Evolutionary conservation across 768 basidiomycete species (phyloP).

Genomic region (Paxillus ammoniavirescens): DNA sequence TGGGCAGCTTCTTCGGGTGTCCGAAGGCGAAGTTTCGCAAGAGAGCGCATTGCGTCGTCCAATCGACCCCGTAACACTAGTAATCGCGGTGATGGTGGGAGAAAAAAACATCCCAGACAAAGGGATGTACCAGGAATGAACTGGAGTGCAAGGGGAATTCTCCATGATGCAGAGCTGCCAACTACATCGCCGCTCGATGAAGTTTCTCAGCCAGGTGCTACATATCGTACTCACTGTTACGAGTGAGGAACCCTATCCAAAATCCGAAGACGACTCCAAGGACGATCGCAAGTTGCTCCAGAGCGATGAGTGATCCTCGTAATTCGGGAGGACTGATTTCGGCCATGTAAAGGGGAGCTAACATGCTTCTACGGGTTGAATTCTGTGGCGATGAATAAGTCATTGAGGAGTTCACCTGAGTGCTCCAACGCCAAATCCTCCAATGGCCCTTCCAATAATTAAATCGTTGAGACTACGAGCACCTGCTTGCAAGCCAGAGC

Average conservation of each 20-base stretch:
- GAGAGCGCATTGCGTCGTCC: conserved; percentile 56
- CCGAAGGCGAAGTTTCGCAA: conserved; percentile 52
- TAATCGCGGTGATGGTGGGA: conserved; percentile 50
- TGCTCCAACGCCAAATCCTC: conserved; percentile 80
- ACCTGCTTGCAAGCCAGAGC: conserved; percentile 65
- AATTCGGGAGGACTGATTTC: conserved; percentile 83
- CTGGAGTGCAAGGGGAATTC: conserved; percentile 73
- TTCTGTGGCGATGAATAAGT: conserved; percentile 2
- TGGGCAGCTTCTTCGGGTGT: conserved; percentile 41
- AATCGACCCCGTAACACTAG: conserved; percentile 48
- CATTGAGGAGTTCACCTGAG: conserved; percentile 45
- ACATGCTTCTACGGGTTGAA: conserved; percentile 48
- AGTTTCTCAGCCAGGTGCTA: background rate
- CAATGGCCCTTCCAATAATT: conserved; percentile 69
- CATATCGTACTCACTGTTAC: conserved; percentile 44
- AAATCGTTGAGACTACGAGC: conserved; percentile 57
- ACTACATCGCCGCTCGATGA: conserved; percentile 35
- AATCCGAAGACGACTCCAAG: conserved; percentile 81
- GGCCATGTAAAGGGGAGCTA: conserved; percentile 80
- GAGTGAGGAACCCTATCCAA: conserved; percentile 77
- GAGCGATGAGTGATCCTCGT: conserved; percentile 72
- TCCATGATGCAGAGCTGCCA: conserved; percentile 66
- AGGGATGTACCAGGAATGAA: conserved; percentile 67
- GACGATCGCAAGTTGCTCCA: conserved; percentile 82
- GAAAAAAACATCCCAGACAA: conserved; percentile 52